A percentile compares a stretch with the other conserved stretches of the same genome.
Evolutionary conservation across 192 early-diverging fungal genomes (phyloP).

Genomic region (Podochytrium sp.): DNA sequence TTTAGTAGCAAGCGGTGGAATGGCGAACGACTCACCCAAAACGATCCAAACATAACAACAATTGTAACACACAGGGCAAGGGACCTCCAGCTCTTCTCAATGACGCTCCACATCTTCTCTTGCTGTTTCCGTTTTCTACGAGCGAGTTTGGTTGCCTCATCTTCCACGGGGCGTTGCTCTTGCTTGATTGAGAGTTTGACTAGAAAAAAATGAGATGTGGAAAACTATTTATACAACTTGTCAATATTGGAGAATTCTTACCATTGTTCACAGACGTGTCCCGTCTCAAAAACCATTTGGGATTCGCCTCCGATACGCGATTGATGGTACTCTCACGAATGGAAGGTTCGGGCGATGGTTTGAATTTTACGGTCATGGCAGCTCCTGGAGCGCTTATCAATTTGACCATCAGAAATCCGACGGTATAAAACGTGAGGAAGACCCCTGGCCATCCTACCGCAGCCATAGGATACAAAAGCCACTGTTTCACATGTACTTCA

Average conservation of each 20-base stretch:
- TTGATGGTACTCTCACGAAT: not conserved
- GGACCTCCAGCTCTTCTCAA: not conserved
- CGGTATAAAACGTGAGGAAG: not conserved
- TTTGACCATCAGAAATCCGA: not conserved
- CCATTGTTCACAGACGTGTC: no score
- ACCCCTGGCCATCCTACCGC: constrained; percentile 6
- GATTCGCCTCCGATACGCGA: not conserved
- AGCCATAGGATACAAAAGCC: not conserved
- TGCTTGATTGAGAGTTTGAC: no score
- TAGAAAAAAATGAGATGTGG: no score
- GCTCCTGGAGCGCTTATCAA: not conserved
- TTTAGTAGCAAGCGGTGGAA: no score
- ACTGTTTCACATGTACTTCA: not conserved
- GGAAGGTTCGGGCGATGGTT: not conserved
- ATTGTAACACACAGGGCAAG: not conserved
- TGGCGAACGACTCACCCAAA: no score
- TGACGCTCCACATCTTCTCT: not conserved
- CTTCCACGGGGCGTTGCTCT: no score
- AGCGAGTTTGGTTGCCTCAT: not conserved
- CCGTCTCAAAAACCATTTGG: not conserved
- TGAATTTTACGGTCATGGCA: not conserved
- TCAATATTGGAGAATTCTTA: no score
- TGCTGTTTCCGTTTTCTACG: not conserved
- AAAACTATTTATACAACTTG: no score
- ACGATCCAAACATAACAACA: not conserved